These are phyloP conservation scores for Starmerella stigmatis DNA, from an alignment of 805 yeast genomes.

Conservation along the genomic window DNA sequence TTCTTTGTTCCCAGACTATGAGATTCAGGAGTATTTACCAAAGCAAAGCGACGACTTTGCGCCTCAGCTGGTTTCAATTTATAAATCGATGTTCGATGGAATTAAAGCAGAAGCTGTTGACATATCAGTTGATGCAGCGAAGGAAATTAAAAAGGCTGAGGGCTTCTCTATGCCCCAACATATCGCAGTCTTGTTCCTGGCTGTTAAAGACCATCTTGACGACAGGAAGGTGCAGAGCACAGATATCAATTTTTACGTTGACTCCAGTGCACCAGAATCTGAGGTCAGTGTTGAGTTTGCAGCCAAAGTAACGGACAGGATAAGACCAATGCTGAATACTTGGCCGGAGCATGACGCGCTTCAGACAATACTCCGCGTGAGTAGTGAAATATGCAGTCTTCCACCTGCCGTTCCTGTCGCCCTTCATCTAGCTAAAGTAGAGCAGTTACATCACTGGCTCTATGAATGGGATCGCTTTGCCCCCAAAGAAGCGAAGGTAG, in stretches of 20 bases:
- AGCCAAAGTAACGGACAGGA: slow-evolving; percentile 37
- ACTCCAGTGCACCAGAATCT: slow-evolving; percentile 50
- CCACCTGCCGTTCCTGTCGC: slow-evolving; percentile 66
- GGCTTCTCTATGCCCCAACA: slow-evolving; percentile 3
- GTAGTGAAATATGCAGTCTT: slow-evolving; percentile 53
- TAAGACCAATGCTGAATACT: slow-evolving; percentile 41
- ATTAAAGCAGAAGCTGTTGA: background rate
- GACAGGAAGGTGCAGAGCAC: slow-evolving; percentile 21
- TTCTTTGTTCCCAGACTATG: slow-evolving; percentile 72
- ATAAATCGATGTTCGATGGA: slow-evolving; percentile 4
- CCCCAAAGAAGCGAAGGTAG: slow-evolving; percentile 59
- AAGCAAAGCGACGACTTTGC: slow-evolving; percentile 9
- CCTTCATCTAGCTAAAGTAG: slow-evolving; percentile 66
- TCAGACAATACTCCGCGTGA: slow-evolving; percentile 51
- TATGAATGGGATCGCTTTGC: slow-evolving; percentile 94
- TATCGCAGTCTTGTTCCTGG: slow-evolving; percentile 19
- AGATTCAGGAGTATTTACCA: slow-evolving; percentile 5
- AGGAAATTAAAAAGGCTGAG: background rate
- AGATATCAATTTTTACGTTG: slow-evolving; percentile 55
- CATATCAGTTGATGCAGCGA: slow-evolving; percentile 3
- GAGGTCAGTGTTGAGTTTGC: slow-evolving; percentile 46
- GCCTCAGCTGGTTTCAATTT: slow-evolving; percentile 33
- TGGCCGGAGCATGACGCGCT: slow-evolving; percentile 97
- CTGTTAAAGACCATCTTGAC: slow-evolving; percentile 1
- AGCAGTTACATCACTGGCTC: slow-evolving; percentile 71